Evolutionary conservation across 2,329 filamentous ascomycete species (phyloP), one percentile per base, ranked within the genome.

Genomic region (Cercospora zeae-maydis): DNA sequence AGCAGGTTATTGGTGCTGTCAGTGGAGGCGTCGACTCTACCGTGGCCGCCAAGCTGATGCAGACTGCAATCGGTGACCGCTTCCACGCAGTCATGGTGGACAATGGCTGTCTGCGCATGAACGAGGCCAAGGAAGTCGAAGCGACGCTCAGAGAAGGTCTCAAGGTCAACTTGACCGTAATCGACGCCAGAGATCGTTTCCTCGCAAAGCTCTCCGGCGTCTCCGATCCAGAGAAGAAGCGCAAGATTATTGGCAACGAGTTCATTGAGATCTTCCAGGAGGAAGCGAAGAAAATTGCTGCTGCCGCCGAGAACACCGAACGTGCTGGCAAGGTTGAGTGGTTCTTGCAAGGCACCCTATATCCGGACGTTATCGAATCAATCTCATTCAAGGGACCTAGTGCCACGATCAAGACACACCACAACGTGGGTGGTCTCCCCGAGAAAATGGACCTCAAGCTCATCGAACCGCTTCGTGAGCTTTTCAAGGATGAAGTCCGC

Each of bases 21-120:
- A 88, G 85, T 66, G 92, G 93, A 68, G 93, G 93, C 72, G 93
- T 97, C 14, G 93, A 97, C 77, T 90, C 86, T 10, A 97, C 93
- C 2, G 93, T 97, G 10, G 92, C 88, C 1, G 91, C 91, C 0
- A 90, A 88, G 76, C 82, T 97, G 19, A 93, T 96, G 90, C 83
- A 88, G 69, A 87, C 92, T 73, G 92, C 92, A 5, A 96, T 97
- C 73, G 88, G 89, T 24, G 87, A 92, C 73, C 84, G 92, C 14
- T 96, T 96, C 80, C 85, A 93, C 69, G 91, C 92, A 14, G 85
- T 96, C 3, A 84, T 96, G 19, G 87, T 97, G 7, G 88, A 98
- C 78, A 96, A 90, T 69, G 92, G 91, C 66, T 82, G 92, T 58
- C 88, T 99, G 84, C 87, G 95, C 39, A 82, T 95, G 31, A 88